These are phyloP conservation scores for Dianthus caryophyllus DNA, from an alignment of 148 eudicot genomes.

Conservation along the genomic window DNA sequence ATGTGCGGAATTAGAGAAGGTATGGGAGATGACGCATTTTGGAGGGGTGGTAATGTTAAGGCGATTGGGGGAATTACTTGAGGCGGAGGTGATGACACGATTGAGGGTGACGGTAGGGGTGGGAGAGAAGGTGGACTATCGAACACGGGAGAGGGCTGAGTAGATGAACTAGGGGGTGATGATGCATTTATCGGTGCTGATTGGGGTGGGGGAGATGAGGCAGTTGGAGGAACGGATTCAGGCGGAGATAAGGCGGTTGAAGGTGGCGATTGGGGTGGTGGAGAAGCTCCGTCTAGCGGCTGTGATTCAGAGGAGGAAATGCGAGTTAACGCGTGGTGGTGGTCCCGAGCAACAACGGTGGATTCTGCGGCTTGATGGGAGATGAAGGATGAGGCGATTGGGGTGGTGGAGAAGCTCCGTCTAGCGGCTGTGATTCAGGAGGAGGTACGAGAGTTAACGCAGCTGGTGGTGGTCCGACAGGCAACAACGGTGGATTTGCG, in stretches of 20 bases:
- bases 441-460: no score
- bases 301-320: no score
- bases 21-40: conserved; percentile 14
- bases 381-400: no score
- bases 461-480: no score
- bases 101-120: conserved; percentile 17
- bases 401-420: no score
- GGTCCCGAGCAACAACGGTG: no score
- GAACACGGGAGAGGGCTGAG: conserved; percentile 6
- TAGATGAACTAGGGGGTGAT: conserved; percentile 10
- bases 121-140: conserved; percentile 10
- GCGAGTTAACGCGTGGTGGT: no score
- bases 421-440: conserved; percentile 19
- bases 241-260: conserved; percentile 14
- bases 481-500: no score
- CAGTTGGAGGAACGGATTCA: neutral
- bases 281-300: conserved; percentile 10
- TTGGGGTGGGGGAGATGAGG: conserved; percentile 9
- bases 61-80: neutral
- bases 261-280: conserved; percentile 9
- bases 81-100: conserved; percentile 8
- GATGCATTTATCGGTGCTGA: conserved; percentile 2
- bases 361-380: no score
- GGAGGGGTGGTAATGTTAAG: neutral
- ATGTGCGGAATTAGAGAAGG: conserved; percentile 9